Base-by-base conservation (phyloP, 2,329 filamentous ascomycete species). In the Fusarium proliferatum region DNA sequence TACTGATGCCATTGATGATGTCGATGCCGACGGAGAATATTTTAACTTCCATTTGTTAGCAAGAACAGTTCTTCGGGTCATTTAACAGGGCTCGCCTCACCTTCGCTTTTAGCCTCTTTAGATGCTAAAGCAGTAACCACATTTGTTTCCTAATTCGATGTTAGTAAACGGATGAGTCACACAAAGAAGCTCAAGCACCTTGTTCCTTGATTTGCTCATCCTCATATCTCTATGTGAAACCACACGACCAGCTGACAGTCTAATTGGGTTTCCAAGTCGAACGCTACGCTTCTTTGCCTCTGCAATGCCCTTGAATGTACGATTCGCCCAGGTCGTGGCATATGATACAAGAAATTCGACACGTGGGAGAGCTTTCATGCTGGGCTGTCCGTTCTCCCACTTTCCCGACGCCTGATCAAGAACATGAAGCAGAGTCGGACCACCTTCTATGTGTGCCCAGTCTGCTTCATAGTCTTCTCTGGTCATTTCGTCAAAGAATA, bases 211-310 rank as follows among this genome's bases (percentile, higher is more conserved):
- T 46, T 77, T 79, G 64, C 81, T 86, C 86, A 94, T 90, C 26
- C 84, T 85, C 71, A 92, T 83, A 78, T 93, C 91, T 60, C 88
- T 81, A 66, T 79, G 88, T 78, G 75, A 88, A 75, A 83, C 84
- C 72, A 78, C 88, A 70, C 78, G 77, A 1, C 83, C 83, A 15
- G 88, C 67, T 4, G 83, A 81, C 9, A 91, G 76, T 57, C 81
- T 84, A 7, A 86, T 83, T 7, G 87, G 83, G 38, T 86, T 86
- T 7, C 91, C 91, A 75, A 94, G 91, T 9, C 91, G 84, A 16
- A 95, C 91, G 63, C 90, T 92, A 61, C 91, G 85, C 76, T 89
- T 87, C 82, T 94, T 88, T 11, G 91, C 89, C 81, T 92, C 89
- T 70, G 94, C 90, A 79, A 95, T 90, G 66, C 91, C 86, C 61